phyloP scores from a whole-genome alignment of 345 rosid species.

The Salix brachista region DNA sequence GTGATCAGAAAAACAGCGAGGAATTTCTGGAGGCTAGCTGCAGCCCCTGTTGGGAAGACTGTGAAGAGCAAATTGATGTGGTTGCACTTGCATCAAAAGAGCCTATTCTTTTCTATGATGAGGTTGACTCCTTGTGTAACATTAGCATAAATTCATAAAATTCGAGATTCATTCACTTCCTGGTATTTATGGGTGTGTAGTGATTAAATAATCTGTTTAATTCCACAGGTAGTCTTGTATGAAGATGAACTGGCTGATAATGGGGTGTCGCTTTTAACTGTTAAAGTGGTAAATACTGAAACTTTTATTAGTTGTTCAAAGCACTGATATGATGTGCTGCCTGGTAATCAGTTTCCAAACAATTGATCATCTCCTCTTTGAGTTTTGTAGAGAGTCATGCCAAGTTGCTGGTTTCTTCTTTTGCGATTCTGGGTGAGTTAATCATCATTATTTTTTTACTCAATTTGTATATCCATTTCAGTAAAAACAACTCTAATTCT shows the following conservation, averaged over 20 bases:
- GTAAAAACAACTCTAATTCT: not conserved
- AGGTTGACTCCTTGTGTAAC: slow-evolving; percentile 39
- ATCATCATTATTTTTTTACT: not conserved
- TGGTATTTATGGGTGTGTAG: not conserved
- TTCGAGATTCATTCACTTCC: not conserved
- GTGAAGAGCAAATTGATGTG: slow-evolving; percentile 67
- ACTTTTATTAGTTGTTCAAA: slow-evolving; percentile 2
- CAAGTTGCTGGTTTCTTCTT: slow-evolving; percentile 94
- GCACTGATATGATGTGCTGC: slow-evolving; percentile 4
- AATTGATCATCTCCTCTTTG: slow-evolving; percentile 16
- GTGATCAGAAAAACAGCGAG: slow-evolving; percentile 36
- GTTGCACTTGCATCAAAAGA: slow-evolving; percentile 74
- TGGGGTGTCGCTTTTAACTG: slow-evolving; percentile 84
- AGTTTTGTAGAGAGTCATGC: slow-evolving; percentile 81
- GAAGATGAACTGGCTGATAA: slow-evolving; percentile 97
- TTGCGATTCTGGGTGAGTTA: slow-evolving; percentile 89
- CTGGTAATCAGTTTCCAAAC: not conserved
- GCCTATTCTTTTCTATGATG: slow-evolving; percentile 97
- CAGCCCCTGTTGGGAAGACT: slow-evolving; percentile 72
- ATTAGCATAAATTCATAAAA: not conserved
- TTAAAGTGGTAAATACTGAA: slow-evolving; percentile 73
- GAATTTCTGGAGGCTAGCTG: slow-evolving; percentile 21
- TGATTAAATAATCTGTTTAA: slow-evolving; percentile 19
- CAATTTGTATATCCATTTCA: not conserved
- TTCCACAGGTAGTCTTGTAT: slow-evolving; percentile 73